Base-by-base conservation (phyloP, 306 rosid species). In the Rosa multiflora region DNA sequence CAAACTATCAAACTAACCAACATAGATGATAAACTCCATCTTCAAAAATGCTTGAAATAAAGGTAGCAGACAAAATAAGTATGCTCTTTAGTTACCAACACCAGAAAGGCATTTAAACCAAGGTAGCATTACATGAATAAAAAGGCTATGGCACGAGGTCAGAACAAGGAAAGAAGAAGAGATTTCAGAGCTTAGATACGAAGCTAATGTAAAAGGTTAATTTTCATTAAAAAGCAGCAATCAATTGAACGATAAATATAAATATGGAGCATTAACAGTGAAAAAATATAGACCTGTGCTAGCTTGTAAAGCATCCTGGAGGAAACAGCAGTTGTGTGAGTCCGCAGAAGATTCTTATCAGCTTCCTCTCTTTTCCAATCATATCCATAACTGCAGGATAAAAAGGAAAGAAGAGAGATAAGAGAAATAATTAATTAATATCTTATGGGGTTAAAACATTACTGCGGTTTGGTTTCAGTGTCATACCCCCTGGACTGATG, bases 311-410 rank as follows among this genome's bases (percentile, higher is more conserved):
- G 97, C 99, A 95, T 93, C 86, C 94, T 84, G 64, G 98, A 85
- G 68, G 98, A 93, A 87, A 95, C 97, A 46, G 96, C 99, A 5
- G 97, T 95, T 59, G 99, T 95, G 80, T 95, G 98, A 39, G 98
- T 95, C 61, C 99, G 90, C 75, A 95, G 80, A 78, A 95, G 91
- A 87, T 91, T 92, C 89, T 95, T 95, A 77, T 88, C 79, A 76
- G 98, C 98, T 82, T 95, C 99, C 48, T 88, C 96, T 89, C 96
- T 89, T 85, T 91, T 89, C 98, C 98, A 95, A 49, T 93, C 88
- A 83, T 93, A 93, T 55, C 83, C 85, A 86, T 95, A 95, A 52
- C 98, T 93, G 78, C 82, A 67, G 85, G 67, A 18, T 47, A 72
- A 23, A 58, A 62, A 59, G 42, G 29, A 20, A 75, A 70, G 51